A percentile compares a stretch with the other conserved stretches of the same genome.
Evolutionary conservation across 129 eudicot genomes (phyloP).

Genomic region (Logfia minima): DNA sequence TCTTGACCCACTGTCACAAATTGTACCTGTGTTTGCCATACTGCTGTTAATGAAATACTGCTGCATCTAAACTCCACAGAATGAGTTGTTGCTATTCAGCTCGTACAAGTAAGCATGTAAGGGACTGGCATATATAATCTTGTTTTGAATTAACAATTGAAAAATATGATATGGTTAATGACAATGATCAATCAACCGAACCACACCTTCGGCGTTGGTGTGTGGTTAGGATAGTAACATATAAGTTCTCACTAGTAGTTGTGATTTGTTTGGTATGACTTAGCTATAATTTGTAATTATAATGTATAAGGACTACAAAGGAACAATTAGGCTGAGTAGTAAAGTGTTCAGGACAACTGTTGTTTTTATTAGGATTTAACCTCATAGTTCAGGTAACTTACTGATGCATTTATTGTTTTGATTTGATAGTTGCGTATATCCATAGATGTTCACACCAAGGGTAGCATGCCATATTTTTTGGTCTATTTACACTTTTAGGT

Average conservation of each 20-base stretch:
- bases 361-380: not conserved
- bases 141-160: not conserved
- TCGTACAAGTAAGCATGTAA: not conserved
- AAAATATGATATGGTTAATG: not conserved
- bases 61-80: not conserved
- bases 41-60: not conserved
- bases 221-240: not conserved
- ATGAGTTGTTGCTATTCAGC: not conserved
- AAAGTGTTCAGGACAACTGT: not conserved
- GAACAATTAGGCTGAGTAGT: not conserved
- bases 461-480: not conserved
- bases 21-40: not conserved
- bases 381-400: not conserved
- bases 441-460: not conserved
- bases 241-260: not conserved
- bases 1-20: not conserved
- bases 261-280: not conserved
- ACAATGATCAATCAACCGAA: not conserved
- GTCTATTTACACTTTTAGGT: not conserved
- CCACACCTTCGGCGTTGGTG: not conserved
- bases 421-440: not conserved
- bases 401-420: not conserved
- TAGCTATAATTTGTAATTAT: not conserved
- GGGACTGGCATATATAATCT: not conserved
- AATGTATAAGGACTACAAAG: not conserved